Evolutionary conservation across 2,329 filamentous ascomycete genomes (phyloP), one percentile per base, ranked within the genome.

Genomic region (Aspergillus quadrilineatus): DNA sequence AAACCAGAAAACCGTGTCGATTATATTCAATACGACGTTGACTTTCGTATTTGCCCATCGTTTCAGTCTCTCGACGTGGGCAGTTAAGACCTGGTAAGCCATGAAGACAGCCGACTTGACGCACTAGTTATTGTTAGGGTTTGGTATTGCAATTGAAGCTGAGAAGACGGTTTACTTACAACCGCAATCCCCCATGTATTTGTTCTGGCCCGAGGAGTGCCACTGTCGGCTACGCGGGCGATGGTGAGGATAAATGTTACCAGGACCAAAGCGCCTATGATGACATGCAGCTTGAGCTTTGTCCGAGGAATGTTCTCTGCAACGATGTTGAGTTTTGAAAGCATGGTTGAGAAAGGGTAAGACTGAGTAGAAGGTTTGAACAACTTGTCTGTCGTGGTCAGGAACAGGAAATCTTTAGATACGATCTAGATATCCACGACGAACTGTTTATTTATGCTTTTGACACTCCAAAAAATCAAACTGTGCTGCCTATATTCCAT

Each of bases 1-100:
- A 15, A 67, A 63, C 63, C 64, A 68, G 17, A 68, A 67, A 2
- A 68, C 36, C 0, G 63, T 67, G 10, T 68, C 66, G 9, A 67
- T 62, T 1, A 66, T 56, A 15, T 63, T 60, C 42, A 68, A 48
- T 2, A 62, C 56, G 52, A 65, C 60, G 15, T 67, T 59, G 6
- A 51, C 64, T 48, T 63, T 65, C 1, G 54, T 46, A 10, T 61
- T 68, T 4, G 55, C 64, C 66, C 63, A 68, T 51, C 53, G 46
- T 34, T 66, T 62, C 17, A 67, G 58, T 7, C 60, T 53, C 2
- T 49, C 39, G 2, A 57, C 37, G 28, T 67, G 62, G 7, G 48
- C 47, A 0, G 65, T 67, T 1, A 60, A 3, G 34, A 63, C 12
- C 28, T 68, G 62, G 46, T 67, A 68, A 22, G 60, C 51, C 29